phyloP scores from a whole-genome alignment of 2,329 filamentous ascomycete genomes.

The Penicillium glabrum region DNA sequence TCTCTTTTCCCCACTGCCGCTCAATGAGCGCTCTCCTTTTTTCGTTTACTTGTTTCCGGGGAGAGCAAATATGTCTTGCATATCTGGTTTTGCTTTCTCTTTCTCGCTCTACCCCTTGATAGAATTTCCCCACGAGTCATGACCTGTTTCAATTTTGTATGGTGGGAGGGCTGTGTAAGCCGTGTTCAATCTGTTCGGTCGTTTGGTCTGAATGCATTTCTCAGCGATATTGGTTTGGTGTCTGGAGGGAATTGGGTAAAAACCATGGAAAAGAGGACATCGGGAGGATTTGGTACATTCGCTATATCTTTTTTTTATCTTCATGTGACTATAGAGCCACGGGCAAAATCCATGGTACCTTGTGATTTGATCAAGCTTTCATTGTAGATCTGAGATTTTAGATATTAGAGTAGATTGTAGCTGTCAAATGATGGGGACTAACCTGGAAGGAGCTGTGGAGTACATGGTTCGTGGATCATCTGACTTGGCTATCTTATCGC shows the following conservation, averaged over 20 bases:
- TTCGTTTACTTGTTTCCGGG: conserved; percentile 2
- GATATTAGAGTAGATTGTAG: neutral
- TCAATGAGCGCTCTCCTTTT: conserved; percentile 5
- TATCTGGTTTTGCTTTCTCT: conserved; percentile 10
- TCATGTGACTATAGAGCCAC: conserved; percentile 14
- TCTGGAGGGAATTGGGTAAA: conserved; percentile 20
- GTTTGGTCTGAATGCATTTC: conserved; percentile 25
- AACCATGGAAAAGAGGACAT: conserved; percentile 16
- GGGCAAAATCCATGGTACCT: conserved; percentile 2
- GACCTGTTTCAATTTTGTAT: conserved; percentile 20
- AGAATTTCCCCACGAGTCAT: conserved; percentile 27
- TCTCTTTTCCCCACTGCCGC: conserved; percentile 42
- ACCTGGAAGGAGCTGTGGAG: neutral
- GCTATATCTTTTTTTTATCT: conserved; percentile 9
- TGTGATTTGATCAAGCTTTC: neutral
- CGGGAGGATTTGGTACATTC: conserved; percentile 21
- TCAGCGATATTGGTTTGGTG: conserved; percentile 29
- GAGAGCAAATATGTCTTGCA: conserved; percentile 11
- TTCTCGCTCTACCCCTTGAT: conserved; percentile 15
- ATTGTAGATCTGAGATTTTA: neutral
- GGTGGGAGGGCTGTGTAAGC: conserved; percentile 7
- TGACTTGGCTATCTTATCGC: conserved; percentile 19
- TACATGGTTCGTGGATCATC: conserved; percentile 5
- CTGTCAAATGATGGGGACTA: neutral
- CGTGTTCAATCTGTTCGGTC: conserved; percentile 14